A percentile compares a stretch with the other conserved stretches of the same genome.
Conservation (phyloP, 768 basidiomycete genomes). For the Trametes punicea region DNA sequence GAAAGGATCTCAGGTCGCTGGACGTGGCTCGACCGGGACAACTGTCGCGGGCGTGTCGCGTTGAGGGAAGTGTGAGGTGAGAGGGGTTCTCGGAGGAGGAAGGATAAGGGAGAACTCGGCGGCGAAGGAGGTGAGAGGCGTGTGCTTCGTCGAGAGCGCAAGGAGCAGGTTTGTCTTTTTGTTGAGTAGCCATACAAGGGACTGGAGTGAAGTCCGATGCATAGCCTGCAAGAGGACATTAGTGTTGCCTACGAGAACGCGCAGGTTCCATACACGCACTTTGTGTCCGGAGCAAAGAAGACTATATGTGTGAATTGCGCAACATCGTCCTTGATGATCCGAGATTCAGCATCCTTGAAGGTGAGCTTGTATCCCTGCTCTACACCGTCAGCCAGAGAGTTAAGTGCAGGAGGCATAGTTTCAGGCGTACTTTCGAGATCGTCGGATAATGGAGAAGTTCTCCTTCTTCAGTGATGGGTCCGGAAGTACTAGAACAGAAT, state of each 20-base stretch:
- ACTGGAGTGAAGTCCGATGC: conserved; percentile 73
- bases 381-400: conserved; percentile 29
- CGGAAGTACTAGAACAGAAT: conserved; percentile 81
- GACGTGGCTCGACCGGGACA: conserved; percentile 58
- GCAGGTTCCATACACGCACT: conserved; percentile 45
- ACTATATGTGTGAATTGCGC: conserved; percentile 83
- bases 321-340: conserved; percentile 65
- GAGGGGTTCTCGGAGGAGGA: conserved; percentile 77
- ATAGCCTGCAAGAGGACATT: conserved; percentile 5
- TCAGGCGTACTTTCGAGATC: conserved; percentile 61
- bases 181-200: conserved; percentile 66
- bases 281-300: conserved; percentile 80
- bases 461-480: conserved; percentile 64
- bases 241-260: not conserved
- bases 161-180: conserved; percentile 81
- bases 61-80: conserved; percentile 83
- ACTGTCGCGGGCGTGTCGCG: conserved; percentile 61
- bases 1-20: conserved; percentile 44
- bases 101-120: conserved; percentile 90
- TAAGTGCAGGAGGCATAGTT: not conserved
- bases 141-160: conserved; percentile 73
- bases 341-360: conserved; percentile 70
- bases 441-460: conserved; percentile 78
- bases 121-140: conserved; percentile 71
- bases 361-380: conserved; percentile 84